Base-by-base conservation (phyloP, 345 rosid species). In the Boechera stricta region DNA sequence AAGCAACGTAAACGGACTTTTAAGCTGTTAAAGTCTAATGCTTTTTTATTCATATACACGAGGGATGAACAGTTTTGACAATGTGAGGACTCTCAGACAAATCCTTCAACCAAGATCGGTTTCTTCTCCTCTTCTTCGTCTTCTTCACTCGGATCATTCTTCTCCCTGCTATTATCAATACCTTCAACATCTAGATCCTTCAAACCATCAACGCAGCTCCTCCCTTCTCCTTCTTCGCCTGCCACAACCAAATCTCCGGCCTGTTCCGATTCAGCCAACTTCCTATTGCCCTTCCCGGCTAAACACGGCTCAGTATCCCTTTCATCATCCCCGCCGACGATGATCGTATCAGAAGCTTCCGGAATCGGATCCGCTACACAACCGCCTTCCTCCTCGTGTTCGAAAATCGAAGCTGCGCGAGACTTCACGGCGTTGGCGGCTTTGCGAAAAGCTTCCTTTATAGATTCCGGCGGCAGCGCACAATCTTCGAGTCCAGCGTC, bases 401-500 rank as follows among this genome's bases (percentile, higher is more conserved):
- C 52, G 60, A 86, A 80, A 80, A 88, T 28, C n/a, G 87, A 78
- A 63, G 83, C 51, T 31, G 90, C 87, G 29, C 87, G 84, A 0
- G 89, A 87, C 26, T 84, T 83, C 11, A 86, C 86, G 5, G 89
- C 81, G 10, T 87, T 61, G 15, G 90, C 94, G 1, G 92, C 97
- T 77, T 80, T 88, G 18, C 84, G 80, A 80, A 91, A 88, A 60
- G 94, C 91, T 77, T 89, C 90, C 13, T 78, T 84, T 66, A 86
- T 91, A 67, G 88, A 79, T 1, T 89, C 94, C 3, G 86, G 86
- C 2, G 90, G 91, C 2, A 89, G 73, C 36, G 97, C 92, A 63
- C 91, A 89, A 73, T 91, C 91, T 60, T 88, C 92, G 49, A 91
- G 88, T 8, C 97, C 90, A 12, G 92, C 92, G 44, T 91, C 92